Base-by-base conservation (phyloP, 495 filamentous ascomycete species). In the Penicillium cataractarum region DNA sequence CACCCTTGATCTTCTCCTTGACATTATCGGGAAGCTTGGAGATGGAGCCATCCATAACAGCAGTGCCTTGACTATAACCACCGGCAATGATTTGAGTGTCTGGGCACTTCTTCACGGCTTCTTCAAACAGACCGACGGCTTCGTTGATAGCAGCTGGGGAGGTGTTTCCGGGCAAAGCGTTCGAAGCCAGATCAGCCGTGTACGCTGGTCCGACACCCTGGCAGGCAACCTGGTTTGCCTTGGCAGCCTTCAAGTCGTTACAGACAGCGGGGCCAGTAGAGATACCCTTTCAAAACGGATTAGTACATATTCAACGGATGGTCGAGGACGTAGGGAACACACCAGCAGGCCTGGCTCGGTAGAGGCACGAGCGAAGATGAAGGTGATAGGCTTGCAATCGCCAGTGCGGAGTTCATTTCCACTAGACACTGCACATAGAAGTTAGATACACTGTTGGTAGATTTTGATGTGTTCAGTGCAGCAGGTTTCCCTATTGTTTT, bases 11-110 rank as follows among this genome's bases (percentile, higher is more conserved):
- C 67, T 79, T 76, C 52, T 78, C 69, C 60, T 77, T 72, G 39
- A 84, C 75, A 31, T 68, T 61, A 2, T 74, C 68, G 13, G 71
- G 68, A 6, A 82, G 74, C 13, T 69, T 57, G 49, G 79, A 71
- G 56, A 85, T 75, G 2, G 83, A 77, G 50, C 73, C 76, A 58
- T 84, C 79, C 53, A 80, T 78, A 46, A 88, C 73, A 24, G 84
- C 84, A 5, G 84, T 83, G 42, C 85, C 85, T 70, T 87, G 84
- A 65, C 81, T 72, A 54, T 87, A 88, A 9, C 86, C 86, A 27
- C 79, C 75, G 19, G 82, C 71, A 32, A 86, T 75, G 49, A 88
- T 80, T 58, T 84, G 80, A 13, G 83, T 86, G 49, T 78, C 75
- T 0, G 86, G 85, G 60, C 85, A 89, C 35, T 74, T 67, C 26